Evolutionary conservation across 1,284 basidiomycete genomes (phyloP).

Genomic region (Ustilago tritici): DNA sequence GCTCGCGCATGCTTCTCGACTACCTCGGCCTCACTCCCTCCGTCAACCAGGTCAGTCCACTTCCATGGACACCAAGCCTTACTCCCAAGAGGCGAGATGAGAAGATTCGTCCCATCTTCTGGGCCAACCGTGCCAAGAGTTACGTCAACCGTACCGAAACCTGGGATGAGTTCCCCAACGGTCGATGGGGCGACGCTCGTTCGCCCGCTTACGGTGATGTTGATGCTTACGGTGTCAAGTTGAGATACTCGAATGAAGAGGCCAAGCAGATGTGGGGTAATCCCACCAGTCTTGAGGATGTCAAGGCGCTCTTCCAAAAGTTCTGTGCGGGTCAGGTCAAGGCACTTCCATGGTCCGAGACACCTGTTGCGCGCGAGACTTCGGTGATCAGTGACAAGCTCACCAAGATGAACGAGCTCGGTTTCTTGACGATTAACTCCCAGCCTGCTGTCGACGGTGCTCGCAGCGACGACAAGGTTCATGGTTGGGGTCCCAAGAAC

Average conservation of each 20-base stretch:
- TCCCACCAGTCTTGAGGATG: conserved; percentile 52
- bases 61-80: conserved; percentile 67
- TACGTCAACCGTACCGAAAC: conserved; percentile 69
- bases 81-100: conserved; percentile 68
- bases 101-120: conserved; percentile 69
- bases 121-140: conserved; percentile 67
- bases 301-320: conserved; percentile 69
- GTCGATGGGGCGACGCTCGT: conserved; percentile 94
- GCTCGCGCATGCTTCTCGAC: conserved; percentile 68
- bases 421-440: conserved; percentile 94
- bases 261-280: conserved; percentile 71
- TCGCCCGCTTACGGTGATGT: conserved; percentile 97
- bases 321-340: conserved; percentile 70
- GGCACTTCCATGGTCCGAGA: conserved; percentile 96
- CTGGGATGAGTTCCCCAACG: conserved; percentile 99
- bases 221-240: conserved; percentile 82
- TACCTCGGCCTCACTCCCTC: conserved; percentile 65
- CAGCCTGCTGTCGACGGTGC: conserved; percentile 91
- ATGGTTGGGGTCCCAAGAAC: conserved; percentile 70
- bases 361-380: conserved; percentile 86
- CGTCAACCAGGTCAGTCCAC: conserved; percentile 63
- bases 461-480: conserved; percentile 79
- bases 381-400: conserved; percentile 83
- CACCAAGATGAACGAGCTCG: conserved; percentile 85
- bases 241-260: conserved; percentile 79